Percentiles rank a stretch among this genome's conserved stretches.
Evolutionary conservation across 495 filamentous ascomycete genomes (phyloP).

Genomic region (Bacidia rubella): DNA sequence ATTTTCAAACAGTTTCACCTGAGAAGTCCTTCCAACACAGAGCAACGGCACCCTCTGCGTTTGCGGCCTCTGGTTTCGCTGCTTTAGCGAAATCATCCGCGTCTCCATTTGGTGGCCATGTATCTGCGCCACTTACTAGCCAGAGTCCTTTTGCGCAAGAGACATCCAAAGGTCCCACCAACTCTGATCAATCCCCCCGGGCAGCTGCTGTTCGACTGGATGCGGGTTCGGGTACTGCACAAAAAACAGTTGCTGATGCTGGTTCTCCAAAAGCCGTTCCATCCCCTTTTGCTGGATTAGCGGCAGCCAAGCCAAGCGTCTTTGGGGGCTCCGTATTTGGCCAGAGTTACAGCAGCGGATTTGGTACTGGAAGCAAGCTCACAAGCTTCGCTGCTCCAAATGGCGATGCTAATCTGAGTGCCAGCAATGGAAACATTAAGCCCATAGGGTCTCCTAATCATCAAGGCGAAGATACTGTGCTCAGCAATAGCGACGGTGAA

Average conservation of each 20-base stretch:
- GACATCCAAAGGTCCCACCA: no score
- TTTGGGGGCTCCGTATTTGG: slow-evolving; percentile 31
- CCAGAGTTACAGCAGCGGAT: slow-evolving; percentile 41
- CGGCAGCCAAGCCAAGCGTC: slow-evolving; percentile 23
- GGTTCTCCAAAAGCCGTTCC: slow-evolving; percentile 4
- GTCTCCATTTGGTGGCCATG: slow-evolving; percentile 44
- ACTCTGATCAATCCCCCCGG: no score
- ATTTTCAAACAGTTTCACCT: slow-evolving; percentile 12
- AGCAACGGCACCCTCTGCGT: slow-evolving; percentile 35
- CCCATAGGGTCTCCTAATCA: slow-evolving; percentile 58
- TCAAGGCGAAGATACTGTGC: slow-evolving; percentile 32
- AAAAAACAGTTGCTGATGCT: not conserved
- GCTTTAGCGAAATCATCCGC: slow-evolving; percentile 38
- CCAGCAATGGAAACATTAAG: slow-evolving; percentile 43
- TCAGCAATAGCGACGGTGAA: slow-evolving; percentile 31
- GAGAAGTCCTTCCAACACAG: slow-evolving; percentile 13
- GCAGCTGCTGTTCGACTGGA: no score
- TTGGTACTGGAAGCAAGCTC: slow-evolving; percentile 37
- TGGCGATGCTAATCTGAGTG: slow-evolving; percentile 36
- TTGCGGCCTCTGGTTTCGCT: slow-evolving; percentile 38
- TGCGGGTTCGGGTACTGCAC: no score
- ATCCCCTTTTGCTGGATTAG: slow-evolving; percentile 22
- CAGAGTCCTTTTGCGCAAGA: not conserved
- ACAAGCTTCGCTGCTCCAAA: slow-evolving; percentile 57
- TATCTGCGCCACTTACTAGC: no score